Evolutionary conservation across 2,329 filamentous ascomycete species (phyloP).

Genomic region (Aspergillus fumigatus): DNA sequence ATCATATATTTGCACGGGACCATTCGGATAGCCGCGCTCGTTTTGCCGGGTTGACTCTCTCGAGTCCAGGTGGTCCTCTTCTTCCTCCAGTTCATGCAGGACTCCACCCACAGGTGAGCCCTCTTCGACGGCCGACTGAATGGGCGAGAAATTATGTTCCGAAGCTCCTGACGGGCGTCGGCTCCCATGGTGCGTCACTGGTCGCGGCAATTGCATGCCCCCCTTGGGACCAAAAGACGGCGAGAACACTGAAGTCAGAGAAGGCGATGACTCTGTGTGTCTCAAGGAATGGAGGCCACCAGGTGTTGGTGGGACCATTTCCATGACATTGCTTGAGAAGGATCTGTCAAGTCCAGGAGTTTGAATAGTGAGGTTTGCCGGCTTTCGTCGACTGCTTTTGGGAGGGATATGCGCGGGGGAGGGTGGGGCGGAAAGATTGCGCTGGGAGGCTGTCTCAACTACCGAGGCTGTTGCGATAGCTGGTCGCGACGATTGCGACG

Average conservation of each 20-base stretch:
- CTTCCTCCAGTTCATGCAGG: conserved; percentile 48
- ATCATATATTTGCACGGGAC: conserved; percentile 61
- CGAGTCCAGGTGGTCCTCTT: conserved; percentile 41
- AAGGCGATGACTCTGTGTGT: conserved; percentile 60
- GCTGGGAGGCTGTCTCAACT: conserved; percentile 35
- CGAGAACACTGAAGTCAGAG: conserved; percentile 51
- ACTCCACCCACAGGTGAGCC: conserved; percentile 23
- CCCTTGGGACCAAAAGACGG: conserved; percentile 46
- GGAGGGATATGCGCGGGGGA: conserved; percentile 56
- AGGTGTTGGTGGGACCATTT: conserved; percentile 56
- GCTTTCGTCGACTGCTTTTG: conserved; percentile 51
- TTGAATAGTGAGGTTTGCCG: conserved; percentile 57
- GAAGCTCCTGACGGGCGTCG: conserved; percentile 24
- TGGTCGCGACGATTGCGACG: conserved; percentile 40
- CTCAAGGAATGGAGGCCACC: conserved; percentile 50
- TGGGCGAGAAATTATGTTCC: conserved; percentile 26
- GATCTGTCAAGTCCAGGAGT: conserved; percentile 50
- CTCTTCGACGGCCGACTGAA: conserved; percentile 25
- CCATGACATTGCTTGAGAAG: conserved; percentile 44
- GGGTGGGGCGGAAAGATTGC: conserved; percentile 48
- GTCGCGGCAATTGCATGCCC: conserved; percentile 48
- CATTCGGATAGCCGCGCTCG: conserved; percentile 60
- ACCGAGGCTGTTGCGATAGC: conserved; percentile 47
- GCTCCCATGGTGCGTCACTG: conserved; percentile 29
- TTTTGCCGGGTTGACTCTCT: conserved; percentile 59